Conservation (phyloP, 192 early-diverging fungal species). For the Funneliformis geosporum region DNA sequence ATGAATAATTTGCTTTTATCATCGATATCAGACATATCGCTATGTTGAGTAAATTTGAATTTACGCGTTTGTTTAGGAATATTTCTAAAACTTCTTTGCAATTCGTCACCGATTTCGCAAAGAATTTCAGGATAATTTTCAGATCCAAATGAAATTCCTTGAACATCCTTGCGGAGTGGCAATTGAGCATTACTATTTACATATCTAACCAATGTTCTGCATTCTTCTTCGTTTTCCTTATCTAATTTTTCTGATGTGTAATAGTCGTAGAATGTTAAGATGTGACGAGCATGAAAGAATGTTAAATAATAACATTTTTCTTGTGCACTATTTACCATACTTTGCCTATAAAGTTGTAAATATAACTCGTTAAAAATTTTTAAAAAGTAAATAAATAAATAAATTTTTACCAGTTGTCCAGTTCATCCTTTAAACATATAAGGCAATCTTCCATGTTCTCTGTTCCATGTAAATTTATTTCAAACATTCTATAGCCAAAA, state of each 20-base stretch:
- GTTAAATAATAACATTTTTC: constrained; percentile 33
- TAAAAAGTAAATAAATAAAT: neutral
- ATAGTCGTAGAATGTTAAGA: constrained; percentile 30
- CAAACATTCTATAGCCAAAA: constrained; percentile 32
- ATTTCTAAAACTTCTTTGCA: neutral
- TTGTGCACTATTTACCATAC: constrained; percentile 7
- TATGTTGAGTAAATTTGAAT: neutral
- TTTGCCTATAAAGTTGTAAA: constrained; percentile 1
- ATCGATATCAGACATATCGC: neutral
- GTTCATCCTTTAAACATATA: constrained; percentile 1
- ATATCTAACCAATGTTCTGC: constrained; percentile 21
- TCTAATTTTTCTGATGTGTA: constrained; percentile 4
- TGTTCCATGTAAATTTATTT: neutral
- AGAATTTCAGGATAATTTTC: neutral
- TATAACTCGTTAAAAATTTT: neutral
- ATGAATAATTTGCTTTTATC: too few species aligned
- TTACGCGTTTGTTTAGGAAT: neutral
- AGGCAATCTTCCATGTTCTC: constrained; percentile 4
- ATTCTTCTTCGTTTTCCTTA: neutral
- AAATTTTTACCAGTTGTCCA: constrained; percentile 16
- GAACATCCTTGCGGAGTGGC: neutral
- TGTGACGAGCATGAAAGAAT: constrained; percentile 28
- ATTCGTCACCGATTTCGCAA: neutral
- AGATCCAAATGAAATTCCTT: neutral
- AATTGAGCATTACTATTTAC: constrained; percentile 9